phyloP scores from a whole-genome alignment of 805 yeast species.

The Cyberlindnera galapagoensis region DNA sequence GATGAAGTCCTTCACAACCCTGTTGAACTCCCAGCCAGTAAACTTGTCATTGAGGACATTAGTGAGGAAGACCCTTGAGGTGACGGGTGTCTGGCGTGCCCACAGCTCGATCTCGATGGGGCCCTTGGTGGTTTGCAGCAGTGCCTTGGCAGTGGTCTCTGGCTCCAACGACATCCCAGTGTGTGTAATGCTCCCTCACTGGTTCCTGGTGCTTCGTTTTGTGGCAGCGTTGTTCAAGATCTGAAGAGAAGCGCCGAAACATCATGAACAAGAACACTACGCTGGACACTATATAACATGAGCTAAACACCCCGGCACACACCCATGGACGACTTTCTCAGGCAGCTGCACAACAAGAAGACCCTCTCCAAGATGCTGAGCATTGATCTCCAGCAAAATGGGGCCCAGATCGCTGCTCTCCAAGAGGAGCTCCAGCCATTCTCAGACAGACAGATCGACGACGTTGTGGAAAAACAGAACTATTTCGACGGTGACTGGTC shows the following conservation, averaged over 20 bases:
- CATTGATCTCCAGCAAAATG: background rate
- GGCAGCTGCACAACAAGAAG: background rate
- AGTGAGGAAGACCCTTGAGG: slow-evolving; percentile 42
- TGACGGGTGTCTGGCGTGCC: slow-evolving; percentile 59
- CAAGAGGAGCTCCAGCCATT: slow-evolving; percentile 19
- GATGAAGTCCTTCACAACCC: slow-evolving; percentile 31
- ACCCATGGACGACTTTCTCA: background rate
- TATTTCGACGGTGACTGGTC: slow-evolving; percentile 31
- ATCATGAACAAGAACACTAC: too few relatives aligned
- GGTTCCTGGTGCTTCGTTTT: too few relatives aligned
- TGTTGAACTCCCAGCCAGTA: slow-evolving; percentile 34
- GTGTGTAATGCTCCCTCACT: too few relatives aligned
- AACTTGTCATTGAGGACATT: slow-evolving; percentile 39
- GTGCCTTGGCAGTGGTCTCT: slow-evolving; percentile 54
- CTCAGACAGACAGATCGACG: slow-evolving; percentile 4
- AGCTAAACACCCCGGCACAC: background rate
- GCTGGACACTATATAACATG: background rate
- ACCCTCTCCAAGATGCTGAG: too few relatives aligned
- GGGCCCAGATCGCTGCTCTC: slow-evolving; percentile 5
- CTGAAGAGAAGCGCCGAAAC: too few relatives aligned
- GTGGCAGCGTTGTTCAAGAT: too few relatives aligned
- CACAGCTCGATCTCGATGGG: slow-evolving; percentile 53
- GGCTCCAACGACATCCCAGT: slow-evolving; percentile 34
- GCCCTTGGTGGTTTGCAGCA: slow-evolving; percentile 52
- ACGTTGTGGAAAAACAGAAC: slow-evolving; percentile 23